Evolutionary conservation across 192 early-diverging fungal species (phyloP).

Genomic region (Rhizophagus prolifer): DNA sequence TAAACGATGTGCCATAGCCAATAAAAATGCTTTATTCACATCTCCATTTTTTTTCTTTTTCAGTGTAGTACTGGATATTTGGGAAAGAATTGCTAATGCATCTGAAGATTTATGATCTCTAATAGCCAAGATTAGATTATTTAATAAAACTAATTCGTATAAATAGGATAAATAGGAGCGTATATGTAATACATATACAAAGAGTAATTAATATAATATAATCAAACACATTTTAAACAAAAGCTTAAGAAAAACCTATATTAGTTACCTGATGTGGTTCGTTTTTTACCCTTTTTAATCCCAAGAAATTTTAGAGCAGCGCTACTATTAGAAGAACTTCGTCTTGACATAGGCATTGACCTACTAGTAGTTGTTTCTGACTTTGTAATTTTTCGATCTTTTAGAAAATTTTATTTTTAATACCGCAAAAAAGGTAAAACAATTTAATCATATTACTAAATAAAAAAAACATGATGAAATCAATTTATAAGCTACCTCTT

Average conservation of each 20-base stretch:
- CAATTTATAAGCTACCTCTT: slow-evolving; percentile 32
- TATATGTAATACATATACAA: background rate
- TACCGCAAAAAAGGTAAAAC: background rate
- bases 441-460: background rate
- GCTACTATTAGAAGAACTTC: background rate
- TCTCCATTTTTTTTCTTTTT: slow-evolving; percentile 43
- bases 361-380: background rate
- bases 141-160: slow-evolving; percentile 35
- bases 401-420: background rate
- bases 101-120: slow-evolving; percentile 41
- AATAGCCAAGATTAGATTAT: slow-evolving; percentile 44
- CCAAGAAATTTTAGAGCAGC: slow-evolving; percentile 14
- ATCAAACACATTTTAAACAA: background rate
- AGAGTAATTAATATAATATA: background rate
- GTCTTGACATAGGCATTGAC: background rate
- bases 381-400: slow-evolving; percentile 25
- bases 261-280: slow-evolving; percentile 9
- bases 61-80: slow-evolving; percentile 35
- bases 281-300: slow-evolving; percentile 21
- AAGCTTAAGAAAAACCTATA: background rate
- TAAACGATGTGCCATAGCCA: slow-evolving; percentile 45
- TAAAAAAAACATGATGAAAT: background rate
- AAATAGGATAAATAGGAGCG: background rate
- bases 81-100: slow-evolving; percentile 39
- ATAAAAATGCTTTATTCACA: slow-evolving; percentile 41